Conservation (phyloP, 2,329 filamentous ascomycete species). For the Rhytidhysteron rufulum region DNA sequence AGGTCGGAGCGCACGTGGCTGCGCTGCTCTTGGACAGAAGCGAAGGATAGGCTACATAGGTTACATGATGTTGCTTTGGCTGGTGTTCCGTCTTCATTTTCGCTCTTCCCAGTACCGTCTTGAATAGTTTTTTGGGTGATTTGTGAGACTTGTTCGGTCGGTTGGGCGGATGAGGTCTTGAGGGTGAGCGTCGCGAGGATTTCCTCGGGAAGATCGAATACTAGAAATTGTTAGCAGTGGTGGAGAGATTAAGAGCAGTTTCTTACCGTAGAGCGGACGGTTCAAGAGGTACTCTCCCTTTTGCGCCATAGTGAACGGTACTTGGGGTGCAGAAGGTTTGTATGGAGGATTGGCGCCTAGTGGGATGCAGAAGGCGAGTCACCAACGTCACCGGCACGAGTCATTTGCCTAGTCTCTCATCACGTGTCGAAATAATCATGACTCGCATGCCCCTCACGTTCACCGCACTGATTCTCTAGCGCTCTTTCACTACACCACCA, state of each 20-base stretch:
- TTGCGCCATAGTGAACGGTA: conserved; percentile 7
- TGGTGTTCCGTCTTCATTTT: conserved; percentile 36
- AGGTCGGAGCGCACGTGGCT: conserved; percentile 85
- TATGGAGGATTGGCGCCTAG: background rate
- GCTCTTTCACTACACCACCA: no score
- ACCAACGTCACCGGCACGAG: background rate
- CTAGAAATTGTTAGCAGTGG: conserved; percentile 41
- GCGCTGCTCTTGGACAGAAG: conserved; percentile 73
- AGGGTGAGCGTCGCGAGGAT: conserved; percentile 65
- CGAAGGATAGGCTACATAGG: conserved; percentile 71
- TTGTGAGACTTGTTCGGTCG: conserved; percentile 9
- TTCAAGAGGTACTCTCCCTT: conserved; percentile 22
- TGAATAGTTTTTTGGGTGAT: conserved; percentile 1
- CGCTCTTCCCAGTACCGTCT: conserved; percentile 35
- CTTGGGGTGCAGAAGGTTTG: background rate
- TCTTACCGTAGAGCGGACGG: conserved; percentile 36
- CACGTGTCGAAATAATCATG: background rate
- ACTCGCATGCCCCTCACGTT: background rate
- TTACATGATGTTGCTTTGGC: conserved; percentile 70
- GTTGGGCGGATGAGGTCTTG: conserved; percentile 39
- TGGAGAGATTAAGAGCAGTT: background rate
- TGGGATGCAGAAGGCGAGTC: background rate
- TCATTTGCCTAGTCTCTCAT: background rate
- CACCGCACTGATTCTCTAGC: no score
- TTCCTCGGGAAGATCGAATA: conserved; percentile 77